A percentile compares a stretch with the other conserved stretches of the same genome.
phyloP scores from a whole-genome alignment of 441 rosid species.

The Populus hybrid region DNA sequence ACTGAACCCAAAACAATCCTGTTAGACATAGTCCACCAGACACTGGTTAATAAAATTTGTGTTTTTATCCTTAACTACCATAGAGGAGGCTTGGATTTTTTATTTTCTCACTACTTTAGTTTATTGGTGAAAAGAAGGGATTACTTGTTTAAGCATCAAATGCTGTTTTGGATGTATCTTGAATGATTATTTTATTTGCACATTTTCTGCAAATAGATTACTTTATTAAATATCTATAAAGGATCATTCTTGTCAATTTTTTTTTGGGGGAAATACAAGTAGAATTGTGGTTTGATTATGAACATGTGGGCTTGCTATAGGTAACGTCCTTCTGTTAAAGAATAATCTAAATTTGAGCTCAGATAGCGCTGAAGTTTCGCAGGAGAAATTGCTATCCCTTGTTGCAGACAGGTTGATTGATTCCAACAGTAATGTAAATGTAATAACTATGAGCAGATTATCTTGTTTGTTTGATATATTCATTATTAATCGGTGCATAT shows the following conservation, averaged over 20 bases:
- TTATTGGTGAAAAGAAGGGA: not conserved
- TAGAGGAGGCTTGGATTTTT: not conserved
- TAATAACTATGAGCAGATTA: slow-evolving; percentile 28
- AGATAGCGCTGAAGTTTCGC: slow-evolving; percentile 76
- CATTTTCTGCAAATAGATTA: not conserved
- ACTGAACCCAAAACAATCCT: not conserved
- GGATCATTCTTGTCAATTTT: not conserved
- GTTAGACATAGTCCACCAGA: not conserved
- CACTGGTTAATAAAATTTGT: not conserved
- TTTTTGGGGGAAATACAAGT: not conserved
- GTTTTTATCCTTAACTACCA: not conserved
- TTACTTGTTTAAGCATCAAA: not conserved
- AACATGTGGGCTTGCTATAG: slow-evolving; percentile 39
- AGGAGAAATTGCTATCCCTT: slow-evolving; percentile 81
- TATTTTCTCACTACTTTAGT: not conserved
- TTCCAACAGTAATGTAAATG: slow-evolving; percentile 91
- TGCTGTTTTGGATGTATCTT: not conserved
- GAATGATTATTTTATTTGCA: not conserved
- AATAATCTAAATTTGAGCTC: slow-evolving; percentile 80
- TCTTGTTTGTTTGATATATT: slow-evolving; percentile 10
- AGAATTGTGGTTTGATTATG: slow-evolving; percentile 14
- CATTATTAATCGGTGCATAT: slow-evolving; percentile 3
- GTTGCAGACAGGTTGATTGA: slow-evolving; percentile 88
- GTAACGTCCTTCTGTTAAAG: slow-evolving; percentile 83
- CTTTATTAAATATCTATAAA: not conserved